Conservation (phyloP, 192 early-diverging fungal species). For the Allomyces macrogynus region DNA sequence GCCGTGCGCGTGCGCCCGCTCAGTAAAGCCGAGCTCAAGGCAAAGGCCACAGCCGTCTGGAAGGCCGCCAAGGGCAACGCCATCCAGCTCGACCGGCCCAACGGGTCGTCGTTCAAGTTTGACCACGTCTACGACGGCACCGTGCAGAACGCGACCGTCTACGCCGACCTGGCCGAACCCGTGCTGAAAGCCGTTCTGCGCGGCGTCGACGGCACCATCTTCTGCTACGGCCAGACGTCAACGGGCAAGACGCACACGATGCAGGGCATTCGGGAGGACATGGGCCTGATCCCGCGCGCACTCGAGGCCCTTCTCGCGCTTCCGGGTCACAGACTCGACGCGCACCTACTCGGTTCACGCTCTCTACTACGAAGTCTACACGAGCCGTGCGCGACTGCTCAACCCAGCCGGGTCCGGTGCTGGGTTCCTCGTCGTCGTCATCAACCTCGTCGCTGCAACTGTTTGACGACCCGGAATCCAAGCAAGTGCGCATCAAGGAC, state of each 20-base stretch:
- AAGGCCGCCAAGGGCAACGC: neutral
- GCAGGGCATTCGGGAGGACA: slow-evolving; percentile 1
- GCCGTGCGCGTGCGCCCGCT: neutral
- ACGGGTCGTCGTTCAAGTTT: neutral
- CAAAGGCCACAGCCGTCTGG: neutral
- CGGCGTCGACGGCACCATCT: slow-evolving; percentile 3
- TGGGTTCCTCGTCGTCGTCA: neutral
- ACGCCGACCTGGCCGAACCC: neutral
- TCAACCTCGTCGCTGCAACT: neutral
- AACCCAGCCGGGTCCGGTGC: neutral
- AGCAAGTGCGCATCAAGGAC: neutral
- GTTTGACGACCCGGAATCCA: neutral
- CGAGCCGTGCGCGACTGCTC: neutral
- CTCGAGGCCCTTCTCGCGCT: slow-evolving; percentile 1
- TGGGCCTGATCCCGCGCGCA: slow-evolving; percentile 2
- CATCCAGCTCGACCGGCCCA: neutral
- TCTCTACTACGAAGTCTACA: slow-evolving; percentile 1
- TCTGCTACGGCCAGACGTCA: slow-evolving; percentile 3
- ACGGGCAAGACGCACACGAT: slow-evolving; percentile 4
- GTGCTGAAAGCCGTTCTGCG: neutral
- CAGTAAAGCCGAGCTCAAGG: neutral
- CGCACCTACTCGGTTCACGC: neutral
- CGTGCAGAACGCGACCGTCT: neutral
- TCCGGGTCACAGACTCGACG: neutral
- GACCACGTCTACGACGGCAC: neutral